Evolutionary conservation across 2,329 filamentous ascomycete genomes (phyloP), one percentile per base, ranked within the genome.

Genomic region (Exophiala sp.): DNA sequence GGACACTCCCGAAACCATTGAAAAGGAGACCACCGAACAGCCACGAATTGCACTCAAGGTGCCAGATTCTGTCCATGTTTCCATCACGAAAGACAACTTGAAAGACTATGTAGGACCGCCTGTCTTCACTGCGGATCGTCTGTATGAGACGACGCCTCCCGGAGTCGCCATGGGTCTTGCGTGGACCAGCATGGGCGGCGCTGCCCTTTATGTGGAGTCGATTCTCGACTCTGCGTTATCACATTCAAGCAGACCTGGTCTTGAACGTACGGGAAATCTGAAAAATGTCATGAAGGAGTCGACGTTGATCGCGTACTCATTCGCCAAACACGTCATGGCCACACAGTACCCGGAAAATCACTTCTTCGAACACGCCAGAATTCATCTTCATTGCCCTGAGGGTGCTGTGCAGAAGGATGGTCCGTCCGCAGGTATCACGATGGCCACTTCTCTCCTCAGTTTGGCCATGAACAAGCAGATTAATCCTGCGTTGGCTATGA

Each of bases 221-320:
- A 97, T 99, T 59, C 77, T 99, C 47, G 91, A 99, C 69, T 88
- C 85, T 56, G 84, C 88, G 0, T 80, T 97, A 44, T 84, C 84
- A 9, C 79, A 85, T 24, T 80, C 81, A 54, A 92, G 89, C 21
- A 81, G 87, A 14, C 87, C 92, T 5, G 83, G 87, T 14, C 78
- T 99, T 40, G 89, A 96, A 67, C 91, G 91, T 56, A 99, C 94
- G 0, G 94, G 94, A 55, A 97, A 97, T 68, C 80, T 99, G 45
- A 94, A 96, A 76, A 83, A 84, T 12, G 94, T 99, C 36, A 99
- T 99, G 95, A 97, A 96, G 74, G 94, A 99, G 74, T 96, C 91
- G 2, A 94, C 91, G 0, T 79, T 84, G 2, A 96, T 99, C 61
- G 95, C 94, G 43, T 97, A 99, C 76, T 95, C 90, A 0, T 99